These are phyloP conservation scores for Butyriboletus loyo DNA, from an alignment of 768 basidiomycete species.

Conservation along the genomic window DNA sequence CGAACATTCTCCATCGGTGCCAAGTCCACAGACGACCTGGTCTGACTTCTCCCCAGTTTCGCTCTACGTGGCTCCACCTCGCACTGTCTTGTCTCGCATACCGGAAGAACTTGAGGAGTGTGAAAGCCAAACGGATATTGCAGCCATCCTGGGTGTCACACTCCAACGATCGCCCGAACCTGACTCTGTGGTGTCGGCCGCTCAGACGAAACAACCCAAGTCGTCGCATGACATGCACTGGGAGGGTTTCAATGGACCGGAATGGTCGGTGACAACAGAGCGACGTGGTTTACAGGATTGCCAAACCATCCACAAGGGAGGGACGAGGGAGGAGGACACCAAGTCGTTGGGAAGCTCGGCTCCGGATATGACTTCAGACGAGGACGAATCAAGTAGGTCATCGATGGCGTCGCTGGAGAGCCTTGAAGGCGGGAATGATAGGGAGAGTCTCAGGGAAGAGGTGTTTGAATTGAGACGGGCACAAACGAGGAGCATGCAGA, in stretches of 20 bases:
- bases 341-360: conserved; percentile 19
- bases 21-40: conserved; percentile 27
- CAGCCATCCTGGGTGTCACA: conserved; percentile 7
- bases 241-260: background rate
- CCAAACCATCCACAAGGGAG: background rate
- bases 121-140: conserved; percentile 20
- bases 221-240: background rate
- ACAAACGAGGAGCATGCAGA: conserved; percentile 49
- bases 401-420: conserved; percentile 27
- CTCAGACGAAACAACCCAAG: background rate
- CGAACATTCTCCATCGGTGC: background rate
- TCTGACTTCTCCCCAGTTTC: conserved; percentile 26
- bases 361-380: conserved; percentile 27
- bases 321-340: conserved; percentile 13
- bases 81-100: conserved; percentile 23
- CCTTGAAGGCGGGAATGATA: conserved; percentile 10
- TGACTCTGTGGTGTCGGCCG: background rate
- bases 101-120: conserved; percentile 29
- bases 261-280: background rate
- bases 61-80: conserved; percentile 19
- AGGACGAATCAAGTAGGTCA: conserved; percentile 19
- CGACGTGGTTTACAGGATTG: background rate
- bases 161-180: conserved; percentile 13
- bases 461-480: conserved; percentile 46
- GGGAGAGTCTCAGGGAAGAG: conserved; percentile 26